A percentile compares a stretch with the other conserved stretches of the same genome.
Evolutionary conservation across 441 rosid genomes (phyloP).

Genomic region (Sinapis alba): DNA sequence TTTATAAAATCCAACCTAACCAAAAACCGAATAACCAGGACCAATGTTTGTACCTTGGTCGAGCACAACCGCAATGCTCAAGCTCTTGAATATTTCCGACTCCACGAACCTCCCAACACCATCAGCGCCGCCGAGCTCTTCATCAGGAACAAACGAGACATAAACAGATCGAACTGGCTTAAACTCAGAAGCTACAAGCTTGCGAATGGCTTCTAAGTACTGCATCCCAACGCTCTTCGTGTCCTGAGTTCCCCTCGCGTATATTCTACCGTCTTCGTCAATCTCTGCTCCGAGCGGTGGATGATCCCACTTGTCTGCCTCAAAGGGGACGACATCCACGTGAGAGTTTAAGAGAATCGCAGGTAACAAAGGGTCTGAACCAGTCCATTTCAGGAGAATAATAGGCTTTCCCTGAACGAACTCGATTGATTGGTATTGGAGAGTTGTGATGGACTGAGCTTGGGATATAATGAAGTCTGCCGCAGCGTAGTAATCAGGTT

Average conservation of each 20-base stretch:
- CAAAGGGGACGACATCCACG: conserved; percentile 83
- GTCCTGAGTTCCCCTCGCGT: conserved; percentile 90
- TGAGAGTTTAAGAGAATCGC: conserved; percentile 79
- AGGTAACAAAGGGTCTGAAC: conserved; percentile 59
- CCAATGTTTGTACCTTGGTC: conserved; percentile 20
- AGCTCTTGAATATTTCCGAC: conserved; percentile 8
- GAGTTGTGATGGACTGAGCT: conserved; percentile 65
- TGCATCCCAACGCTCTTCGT: conserved; percentile 50
- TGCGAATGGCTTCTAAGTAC: neutral
- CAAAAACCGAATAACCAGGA: neutral
- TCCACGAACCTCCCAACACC: conserved; percentile 26
- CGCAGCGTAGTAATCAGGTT: conserved; percentile 59
- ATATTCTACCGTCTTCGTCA: conserved; percentile 64
- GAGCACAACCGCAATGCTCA: conserved; percentile 18
- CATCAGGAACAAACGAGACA: conserved; percentile 60
- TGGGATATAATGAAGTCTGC: conserved; percentile 59
- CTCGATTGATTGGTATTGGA: conserved; percentile 55
- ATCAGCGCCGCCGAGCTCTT: conserved; percentile 34
- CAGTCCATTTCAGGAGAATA: conserved; percentile 69
- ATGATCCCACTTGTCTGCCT: conserved; percentile 64
- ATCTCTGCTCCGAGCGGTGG: conserved; percentile 68
- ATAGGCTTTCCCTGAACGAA: conserved; percentile 63
- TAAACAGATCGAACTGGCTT: conserved; percentile 62
- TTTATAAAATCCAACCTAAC: no score
- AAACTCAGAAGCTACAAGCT: conserved; percentile 47